These are phyloP conservation scores for Rhododendron vialii DNA, from an alignment of 148 eudicot species.

Conservation along the genomic window DNA sequence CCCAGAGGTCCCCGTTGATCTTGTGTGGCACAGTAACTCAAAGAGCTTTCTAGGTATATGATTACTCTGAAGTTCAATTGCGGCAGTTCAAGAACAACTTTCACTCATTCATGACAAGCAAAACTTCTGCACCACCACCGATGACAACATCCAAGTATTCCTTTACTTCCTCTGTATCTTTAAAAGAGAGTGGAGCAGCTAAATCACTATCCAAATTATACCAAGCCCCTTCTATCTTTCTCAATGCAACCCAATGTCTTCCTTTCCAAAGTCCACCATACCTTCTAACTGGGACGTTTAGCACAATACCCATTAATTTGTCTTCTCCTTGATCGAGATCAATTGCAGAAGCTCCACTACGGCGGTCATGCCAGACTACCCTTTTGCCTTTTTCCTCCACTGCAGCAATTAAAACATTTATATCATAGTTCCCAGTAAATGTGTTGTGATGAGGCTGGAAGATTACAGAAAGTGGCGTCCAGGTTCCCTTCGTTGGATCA, in stretches of 20 bases:
- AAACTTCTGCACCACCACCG: conserved; percentile 56
- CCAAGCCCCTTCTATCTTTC: conserved; percentile 67
- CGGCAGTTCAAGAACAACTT: conserved; percentile 7
- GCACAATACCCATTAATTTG: conserved; percentile 69
- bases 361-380: conserved; percentile 83
- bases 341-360: conserved; percentile 53
- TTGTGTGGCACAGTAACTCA: neutral
- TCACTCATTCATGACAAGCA: conserved; percentile 64
- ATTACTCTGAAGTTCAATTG: neutral
- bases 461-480: conserved; percentile 75
- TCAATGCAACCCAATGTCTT: conserved; percentile 84
- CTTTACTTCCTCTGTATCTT: conserved; percentile 50
- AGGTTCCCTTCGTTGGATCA: conserved; percentile 59
- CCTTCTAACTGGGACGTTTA: conserved; percentile 61
- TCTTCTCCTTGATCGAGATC: conserved; percentile 53
- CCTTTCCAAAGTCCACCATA: conserved; percentile 66
- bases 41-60: neutral
- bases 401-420: conserved; percentile 77
- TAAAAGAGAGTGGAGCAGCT: conserved; percentile 45
- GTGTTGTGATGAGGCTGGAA: conserved; percentile 86
- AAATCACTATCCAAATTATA: conserved; percentile 97
- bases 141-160: conserved; percentile 58
- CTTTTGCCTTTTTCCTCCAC: conserved; percentile 71
- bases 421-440: conserved; percentile 85
- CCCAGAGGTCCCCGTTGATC: neutral